These are phyloP conservation scores for Avena eriantha DNA, from an alignment of 176 grass and related monocot genomes.

Conservation along the genomic window DNA sequence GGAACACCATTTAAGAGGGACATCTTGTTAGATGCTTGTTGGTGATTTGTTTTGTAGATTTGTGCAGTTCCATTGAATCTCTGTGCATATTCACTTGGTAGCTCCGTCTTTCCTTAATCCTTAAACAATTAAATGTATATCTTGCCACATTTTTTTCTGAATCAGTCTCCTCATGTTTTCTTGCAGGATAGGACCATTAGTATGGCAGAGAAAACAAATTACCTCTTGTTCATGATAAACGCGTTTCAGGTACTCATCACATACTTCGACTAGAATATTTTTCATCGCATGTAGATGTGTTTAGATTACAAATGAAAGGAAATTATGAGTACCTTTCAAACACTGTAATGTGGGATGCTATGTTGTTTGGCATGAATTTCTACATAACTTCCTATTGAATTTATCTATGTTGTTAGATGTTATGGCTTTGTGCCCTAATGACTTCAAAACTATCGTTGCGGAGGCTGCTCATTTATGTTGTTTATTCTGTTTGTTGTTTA, in stretches of 20 bases:
- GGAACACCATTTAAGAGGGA: conserved; percentile 22
- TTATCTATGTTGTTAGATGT: conserved; percentile 16
- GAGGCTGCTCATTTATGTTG: neutral
- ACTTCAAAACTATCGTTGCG: neutral
- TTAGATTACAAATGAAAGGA: neutral
- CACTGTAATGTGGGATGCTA: conserved; percentile 29
- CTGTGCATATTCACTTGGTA: neutral
- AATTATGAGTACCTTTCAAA: conserved; percentile 10
- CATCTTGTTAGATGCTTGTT: neutral
- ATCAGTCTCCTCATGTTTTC: conserved; percentile 27
- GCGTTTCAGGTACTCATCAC: conserved; percentile 77
- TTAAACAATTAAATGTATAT: neutral
- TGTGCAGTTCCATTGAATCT: conserved; percentile 9
- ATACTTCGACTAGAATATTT: neutral
- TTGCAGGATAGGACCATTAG: conserved; percentile 70
- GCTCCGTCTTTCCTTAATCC: neutral
- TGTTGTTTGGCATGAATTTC: conserved; percentile 9
- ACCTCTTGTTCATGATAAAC: conserved; percentile 98
- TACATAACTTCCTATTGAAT: conserved; percentile 20
- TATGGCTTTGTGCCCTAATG: neutral
- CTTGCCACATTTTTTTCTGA: conserved; percentile 17
- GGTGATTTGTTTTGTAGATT: neutral
- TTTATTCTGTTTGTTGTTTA: conserved; percentile 2
- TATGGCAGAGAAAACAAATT: conserved; percentile 95
- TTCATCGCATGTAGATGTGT: conserved; percentile 22